phyloP scores from a whole-genome alignment of 768 basidiomycete genomes.

The Auricularia cornea region DNA sequence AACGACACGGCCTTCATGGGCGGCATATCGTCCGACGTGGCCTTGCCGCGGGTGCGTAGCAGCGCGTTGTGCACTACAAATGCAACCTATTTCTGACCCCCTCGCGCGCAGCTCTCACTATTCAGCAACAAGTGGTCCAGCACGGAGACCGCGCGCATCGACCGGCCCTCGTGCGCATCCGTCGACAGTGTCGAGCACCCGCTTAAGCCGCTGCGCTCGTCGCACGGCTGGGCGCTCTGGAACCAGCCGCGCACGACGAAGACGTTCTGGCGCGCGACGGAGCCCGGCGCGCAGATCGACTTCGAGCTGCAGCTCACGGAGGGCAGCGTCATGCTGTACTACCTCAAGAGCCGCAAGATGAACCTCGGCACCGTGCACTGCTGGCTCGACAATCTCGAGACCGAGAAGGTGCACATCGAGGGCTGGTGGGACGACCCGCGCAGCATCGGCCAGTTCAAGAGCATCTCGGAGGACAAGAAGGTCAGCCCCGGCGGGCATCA shows the following conservation, averaged over 20 bases:
- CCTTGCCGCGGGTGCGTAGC: not conserved
- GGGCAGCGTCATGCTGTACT: slow-evolving; percentile 1
- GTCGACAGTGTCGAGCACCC: not conserved
- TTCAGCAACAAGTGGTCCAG: not conserved
- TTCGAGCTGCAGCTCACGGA: not conserved
- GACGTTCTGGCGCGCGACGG: slow-evolving; percentile 1
- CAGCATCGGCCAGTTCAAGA: not conserved
- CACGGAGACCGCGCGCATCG: not conserved
- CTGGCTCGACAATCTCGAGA: not conserved
- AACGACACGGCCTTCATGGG: not conserved
- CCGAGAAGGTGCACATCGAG: not conserved
- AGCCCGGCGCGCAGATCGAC: not conserved
- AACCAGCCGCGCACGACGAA: not conserved
- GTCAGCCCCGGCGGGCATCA: not conserved
- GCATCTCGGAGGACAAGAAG: not conserved
- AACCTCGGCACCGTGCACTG: not conserved
- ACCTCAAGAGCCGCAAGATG: slow-evolving; percentile 4
- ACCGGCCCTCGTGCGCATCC: slow-evolving; percentile 1
- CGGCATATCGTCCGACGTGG: not conserved
- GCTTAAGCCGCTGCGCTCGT: not conserved
- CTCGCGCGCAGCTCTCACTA: not conserved
- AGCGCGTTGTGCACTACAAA: no score
- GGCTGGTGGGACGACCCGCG: not conserved
- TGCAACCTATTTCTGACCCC: not conserved
- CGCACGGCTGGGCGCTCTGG: slow-evolving; percentile 4